A percentile compares a stretch with the other conserved stretches of the same genome.
These are phyloP conservation scores for Arachis hypogaea DNA, from an alignment of 306 rosid species.

Conservation along the genomic window DNA sequence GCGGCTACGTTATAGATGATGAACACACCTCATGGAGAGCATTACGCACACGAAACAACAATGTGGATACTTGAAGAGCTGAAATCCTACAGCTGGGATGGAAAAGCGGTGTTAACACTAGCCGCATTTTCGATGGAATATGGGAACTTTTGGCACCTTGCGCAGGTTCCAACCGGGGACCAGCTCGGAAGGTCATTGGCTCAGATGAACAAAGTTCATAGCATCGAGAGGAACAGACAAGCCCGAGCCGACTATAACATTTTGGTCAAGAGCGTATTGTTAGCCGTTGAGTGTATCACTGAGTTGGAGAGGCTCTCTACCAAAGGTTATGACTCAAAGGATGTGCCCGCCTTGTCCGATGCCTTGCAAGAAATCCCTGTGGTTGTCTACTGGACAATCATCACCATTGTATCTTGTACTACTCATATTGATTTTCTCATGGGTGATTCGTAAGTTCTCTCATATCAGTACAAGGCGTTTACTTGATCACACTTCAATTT, in stretches of 20 bases:
- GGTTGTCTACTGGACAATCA: conserved; percentile 50
- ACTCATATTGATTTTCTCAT: conserved; percentile 40
- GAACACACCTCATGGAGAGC: conserved; percentile 41
- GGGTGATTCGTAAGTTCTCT: conserved; percentile 41
- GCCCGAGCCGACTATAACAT: conserved; percentile 38
- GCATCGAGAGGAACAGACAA: conserved; percentile 34
- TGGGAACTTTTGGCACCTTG: conserved; percentile 49
- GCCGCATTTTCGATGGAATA: conserved; percentile 49
- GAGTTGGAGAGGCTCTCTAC: conserved; percentile 54
- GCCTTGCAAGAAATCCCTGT: conserved; percentile 50
- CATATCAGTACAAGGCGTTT: too few relatives aligned
- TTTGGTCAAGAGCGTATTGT: conserved; percentile 39
- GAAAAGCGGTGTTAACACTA: conserved; percentile 56
- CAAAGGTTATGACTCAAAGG: conserved; percentile 43
- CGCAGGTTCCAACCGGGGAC: conserved; percentile 37
- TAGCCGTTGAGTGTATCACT: conserved; percentile 55
- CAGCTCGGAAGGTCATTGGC: conserved; percentile 49
- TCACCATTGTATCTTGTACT: conserved; percentile 46
- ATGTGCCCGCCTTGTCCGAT: conserved; percentile 43
- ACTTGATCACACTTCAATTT: too few relatives aligned
- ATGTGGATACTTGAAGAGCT: conserved; percentile 45
- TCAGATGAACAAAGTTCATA: conserved; percentile 36
- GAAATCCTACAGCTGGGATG: conserved; percentile 63
- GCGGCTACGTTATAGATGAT: conserved; percentile 35
- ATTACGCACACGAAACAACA: conserved; percentile 45